A percentile compares a stretch with the other conserved stretches of the same genome.
Conservation (phyloP, 2,329 filamentous ascomycete genomes). For the Venturia nashicola region DNA sequence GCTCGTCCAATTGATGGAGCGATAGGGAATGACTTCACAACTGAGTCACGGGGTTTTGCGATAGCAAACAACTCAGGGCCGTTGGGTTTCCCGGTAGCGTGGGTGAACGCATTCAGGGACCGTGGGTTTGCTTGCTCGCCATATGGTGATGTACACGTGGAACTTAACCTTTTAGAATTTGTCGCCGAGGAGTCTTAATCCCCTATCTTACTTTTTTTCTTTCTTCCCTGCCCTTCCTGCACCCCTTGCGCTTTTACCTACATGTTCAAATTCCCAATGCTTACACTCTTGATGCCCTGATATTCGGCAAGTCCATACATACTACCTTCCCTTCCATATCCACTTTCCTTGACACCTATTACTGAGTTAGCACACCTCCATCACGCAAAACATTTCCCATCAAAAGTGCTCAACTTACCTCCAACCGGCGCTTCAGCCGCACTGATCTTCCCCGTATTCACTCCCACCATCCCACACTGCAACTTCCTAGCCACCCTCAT, state of each 20-base stretch:
- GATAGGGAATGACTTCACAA: background rate
- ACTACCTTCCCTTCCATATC: slow-evolving; percentile 10
- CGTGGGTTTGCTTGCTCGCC: background rate
- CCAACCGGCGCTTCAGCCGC: slow-evolving; percentile 11
- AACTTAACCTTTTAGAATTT: background rate
- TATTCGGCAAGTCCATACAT: slow-evolving; percentile 10
- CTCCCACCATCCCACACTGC: slow-evolving; percentile 13
- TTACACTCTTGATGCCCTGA: slow-evolving; percentile 11
- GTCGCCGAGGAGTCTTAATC: background rate
- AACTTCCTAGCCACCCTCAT: slow-evolving; percentile 16
- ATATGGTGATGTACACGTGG: background rate
- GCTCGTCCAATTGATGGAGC: background rate
- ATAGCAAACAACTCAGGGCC: background rate
- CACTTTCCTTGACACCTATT: slow-evolving; percentile 11
- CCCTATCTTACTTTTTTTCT: background rate
- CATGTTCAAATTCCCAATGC: slow-evolving; percentile 9
- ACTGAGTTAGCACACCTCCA: background rate
- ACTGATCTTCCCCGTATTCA: slow-evolving; percentile 9
- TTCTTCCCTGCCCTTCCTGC: no score
- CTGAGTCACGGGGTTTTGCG: background rate
- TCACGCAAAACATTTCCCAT: background rate
- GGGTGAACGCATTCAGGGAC: background rate
- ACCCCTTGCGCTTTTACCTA: background rate
- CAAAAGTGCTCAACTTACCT: background rate
- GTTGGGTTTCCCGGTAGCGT: background rate